Evolutionary conservation across 73 alveolate species (phyloP).

Genomic region (Tetrahymena thermophila): DNA sequence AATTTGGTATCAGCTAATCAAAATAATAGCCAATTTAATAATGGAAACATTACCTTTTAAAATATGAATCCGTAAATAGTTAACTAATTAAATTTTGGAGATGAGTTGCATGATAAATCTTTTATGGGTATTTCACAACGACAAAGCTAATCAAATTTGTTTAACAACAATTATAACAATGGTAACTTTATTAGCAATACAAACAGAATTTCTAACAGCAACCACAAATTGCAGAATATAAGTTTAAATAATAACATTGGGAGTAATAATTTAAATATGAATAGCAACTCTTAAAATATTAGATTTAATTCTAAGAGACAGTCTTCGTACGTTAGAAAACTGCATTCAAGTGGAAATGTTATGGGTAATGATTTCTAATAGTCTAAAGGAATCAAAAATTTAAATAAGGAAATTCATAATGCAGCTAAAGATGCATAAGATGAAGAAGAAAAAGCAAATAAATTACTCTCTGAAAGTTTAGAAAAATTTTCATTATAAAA

Average conservation of each 20-base stretch:
- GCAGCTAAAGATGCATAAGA: background rate
- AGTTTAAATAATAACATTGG: background rate
- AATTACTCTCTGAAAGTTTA: background rate
- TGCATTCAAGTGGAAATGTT: background rate
- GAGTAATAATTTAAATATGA: background rate
- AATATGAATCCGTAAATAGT: background rate
- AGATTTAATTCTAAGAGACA: background rate
- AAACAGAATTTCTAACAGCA: background rate
- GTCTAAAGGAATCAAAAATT: background rate
- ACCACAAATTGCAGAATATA: background rate
- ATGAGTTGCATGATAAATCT: background rate
- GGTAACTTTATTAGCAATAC: background rate
- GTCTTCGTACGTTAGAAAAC: background rate
- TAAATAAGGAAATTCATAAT: background rate
- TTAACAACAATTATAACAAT: background rate
- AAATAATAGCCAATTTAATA: background rate
- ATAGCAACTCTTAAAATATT: background rate
- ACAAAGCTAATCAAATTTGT: background rate
- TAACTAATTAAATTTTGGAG: background rate
- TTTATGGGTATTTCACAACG: background rate
- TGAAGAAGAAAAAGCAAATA: background rate
- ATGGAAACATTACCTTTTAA: background rate
- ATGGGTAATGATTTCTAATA: background rate
- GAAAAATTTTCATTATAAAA: background rate
- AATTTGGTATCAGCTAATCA: background rate